A percentile compares a stretch with the other conserved stretches of the same genome.
These are phyloP conservation scores for Ceratobasidium sp. DNA, from an alignment of 1,284 basidiomycete genomes.

Conservation along the genomic window DNA sequence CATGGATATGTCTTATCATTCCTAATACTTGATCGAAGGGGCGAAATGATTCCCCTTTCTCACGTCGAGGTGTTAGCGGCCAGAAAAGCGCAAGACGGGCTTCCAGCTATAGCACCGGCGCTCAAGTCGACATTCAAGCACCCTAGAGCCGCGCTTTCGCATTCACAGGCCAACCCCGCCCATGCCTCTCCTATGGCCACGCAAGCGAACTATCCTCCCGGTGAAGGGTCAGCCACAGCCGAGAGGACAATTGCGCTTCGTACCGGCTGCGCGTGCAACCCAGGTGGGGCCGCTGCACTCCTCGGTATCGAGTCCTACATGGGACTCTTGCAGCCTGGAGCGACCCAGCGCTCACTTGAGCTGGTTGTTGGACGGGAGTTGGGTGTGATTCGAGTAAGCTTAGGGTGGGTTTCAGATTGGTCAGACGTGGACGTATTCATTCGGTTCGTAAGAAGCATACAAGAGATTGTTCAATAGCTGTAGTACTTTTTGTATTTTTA, in stretches of 20 bases:
- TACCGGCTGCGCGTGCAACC: conserved; percentile 85
- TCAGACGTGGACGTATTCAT: conserved; percentile 26
- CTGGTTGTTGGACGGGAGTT: conserved; percentile 56
- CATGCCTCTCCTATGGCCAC: background rate
- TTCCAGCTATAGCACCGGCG: background rate
- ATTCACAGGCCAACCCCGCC: background rate
- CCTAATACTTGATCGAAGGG: conserved; percentile 9
- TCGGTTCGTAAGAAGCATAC: conserved; percentile 7
- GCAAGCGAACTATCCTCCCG: background rate
- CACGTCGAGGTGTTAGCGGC: conserved; percentile 23
- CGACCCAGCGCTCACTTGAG: conserved; percentile 68
- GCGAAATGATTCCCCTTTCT: conserved; percentile 34
- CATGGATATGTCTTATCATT: conserved; percentile 24
- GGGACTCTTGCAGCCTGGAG: conserved; percentile 63
- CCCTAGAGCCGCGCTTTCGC: background rate
- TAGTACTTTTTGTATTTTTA: background rate
- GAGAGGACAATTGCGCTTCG: conserved; percentile 64
- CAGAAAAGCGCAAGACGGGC: background rate
- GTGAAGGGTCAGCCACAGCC: conserved; percentile 40
- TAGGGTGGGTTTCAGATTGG: conserved; percentile 53
- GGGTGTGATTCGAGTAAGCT: conserved; percentile 60
- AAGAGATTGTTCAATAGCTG: conserved; percentile 2
- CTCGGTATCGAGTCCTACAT: conserved; percentile 72
- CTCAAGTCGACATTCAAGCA: conserved; percentile 31
- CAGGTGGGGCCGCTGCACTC: conserved; percentile 74